phyloP scores from a whole-genome alignment of 2,329 filamentous ascomycete genomes.

The Daldinia sp. region DNA sequence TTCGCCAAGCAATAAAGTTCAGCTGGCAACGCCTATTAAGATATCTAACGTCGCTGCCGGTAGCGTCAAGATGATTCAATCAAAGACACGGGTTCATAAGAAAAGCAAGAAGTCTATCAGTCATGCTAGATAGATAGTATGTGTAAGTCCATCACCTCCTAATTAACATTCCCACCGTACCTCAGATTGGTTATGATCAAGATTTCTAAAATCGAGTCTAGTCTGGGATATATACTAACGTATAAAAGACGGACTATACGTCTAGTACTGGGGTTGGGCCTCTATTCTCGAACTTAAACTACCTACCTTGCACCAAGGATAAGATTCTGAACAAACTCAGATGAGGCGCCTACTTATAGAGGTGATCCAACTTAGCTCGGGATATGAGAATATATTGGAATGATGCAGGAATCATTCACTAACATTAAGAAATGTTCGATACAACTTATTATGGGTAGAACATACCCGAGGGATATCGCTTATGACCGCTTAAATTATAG shows the following conservation, averaged over 20 bases:
- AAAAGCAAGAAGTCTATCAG: conserved; percentile 11
- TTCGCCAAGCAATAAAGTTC: conserved; percentile 14
- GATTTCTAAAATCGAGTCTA: neutral
- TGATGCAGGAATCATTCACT: neutral
- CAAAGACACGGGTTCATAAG: conserved; percentile 4
- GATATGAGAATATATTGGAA: neutral
- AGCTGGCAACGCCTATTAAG: conserved; percentile 27
- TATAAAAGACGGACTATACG: neutral
- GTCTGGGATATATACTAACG: neutral
- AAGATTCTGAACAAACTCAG: too few species aligned
- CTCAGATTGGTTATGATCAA: too few species aligned
- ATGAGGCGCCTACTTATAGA: neutral
- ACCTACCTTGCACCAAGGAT: neutral
- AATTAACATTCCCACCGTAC: neutral
- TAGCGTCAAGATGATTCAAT: conserved; percentile 27
- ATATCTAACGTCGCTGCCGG: conserved; percentile 35
- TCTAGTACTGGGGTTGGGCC: neutral
- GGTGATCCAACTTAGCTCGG: neutral
- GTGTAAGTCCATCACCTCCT: conserved; percentile 8
- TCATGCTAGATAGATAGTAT: too few species aligned
- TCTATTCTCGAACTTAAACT: neutral
- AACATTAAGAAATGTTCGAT: neutral
- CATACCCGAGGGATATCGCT: neutral
- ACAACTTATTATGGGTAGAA: neutral
- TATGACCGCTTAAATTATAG: neutral